Conservation (phyloP, 169 alveolate genomes). For the Blepharisma undulans region DNA sequence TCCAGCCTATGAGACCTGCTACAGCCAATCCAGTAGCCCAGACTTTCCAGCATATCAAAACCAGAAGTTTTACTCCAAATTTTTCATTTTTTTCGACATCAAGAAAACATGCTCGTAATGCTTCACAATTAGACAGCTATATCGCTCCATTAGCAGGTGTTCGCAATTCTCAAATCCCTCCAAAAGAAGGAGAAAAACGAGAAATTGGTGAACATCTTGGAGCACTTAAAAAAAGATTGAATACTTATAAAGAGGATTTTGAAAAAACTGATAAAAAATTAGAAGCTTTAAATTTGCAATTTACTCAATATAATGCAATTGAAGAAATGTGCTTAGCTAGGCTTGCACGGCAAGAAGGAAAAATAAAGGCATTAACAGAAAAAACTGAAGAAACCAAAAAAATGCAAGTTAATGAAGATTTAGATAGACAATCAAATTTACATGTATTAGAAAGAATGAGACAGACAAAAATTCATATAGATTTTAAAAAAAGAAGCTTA, state of each 20-base stretch:
- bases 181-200: neutral
- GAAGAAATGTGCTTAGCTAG: neutral
- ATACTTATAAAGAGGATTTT: neutral
- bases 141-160: neutral
- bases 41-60: neutral
- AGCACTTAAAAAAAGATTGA: neutral
- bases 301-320: neutral
- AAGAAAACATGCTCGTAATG: neutral
- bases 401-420: neutral
- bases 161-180: neutral
- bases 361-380: neutral
- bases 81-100: neutral
- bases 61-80: neutral
- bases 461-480: neutral
- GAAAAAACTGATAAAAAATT: neutral
- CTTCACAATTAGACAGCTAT: neutral
- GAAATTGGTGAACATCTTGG: neutral
- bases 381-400: neutral
- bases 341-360: neutral
- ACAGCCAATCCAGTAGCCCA: neutral
- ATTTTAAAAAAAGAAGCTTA: neutral
- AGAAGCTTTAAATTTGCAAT: neutral
- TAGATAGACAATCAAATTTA: neutral
- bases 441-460: constrained; percentile 12
- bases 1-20: neutral